Evolutionary conservation across 176 grass and related monocot genomes (phyloP), one percentile per base, ranked within the genome.

Genomic region (Olyra latifolia): DNA sequence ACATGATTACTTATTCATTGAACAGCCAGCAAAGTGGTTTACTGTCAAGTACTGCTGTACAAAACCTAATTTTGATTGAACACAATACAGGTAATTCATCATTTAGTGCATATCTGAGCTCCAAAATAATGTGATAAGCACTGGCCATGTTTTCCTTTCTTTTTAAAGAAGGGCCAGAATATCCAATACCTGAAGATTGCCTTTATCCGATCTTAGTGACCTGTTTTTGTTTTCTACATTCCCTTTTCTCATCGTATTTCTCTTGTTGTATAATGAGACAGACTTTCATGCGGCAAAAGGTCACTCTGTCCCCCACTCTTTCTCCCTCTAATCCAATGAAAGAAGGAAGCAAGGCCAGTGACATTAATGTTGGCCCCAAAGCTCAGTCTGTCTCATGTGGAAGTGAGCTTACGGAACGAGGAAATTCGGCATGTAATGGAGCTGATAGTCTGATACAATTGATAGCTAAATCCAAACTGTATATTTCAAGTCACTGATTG

Each of bases 261-360:
- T 59, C 52, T 80, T 89, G 38, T 82, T 86, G 80, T 87, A 72
- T 53, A 80, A 84, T 90, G 85, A 73, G 78, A 52, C 97, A 99
- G 97, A 99, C 97, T 63, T 95, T 99, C 87, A 88, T 99, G 91
- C 82, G 97, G 82, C 97, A 99, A 85, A 99, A 91, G 90, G 91
- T 89, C 78, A 91, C 87, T 77, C 74, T 99, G 54, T 90, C 76
- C 22, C 86, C 92, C 45, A 77, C 84, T 91, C 61, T 78, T 74
- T 88, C 86, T 83, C 62, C 70, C 66, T 78, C 54, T 84, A 89
- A 83, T 86, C 69, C 56, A 76, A 65, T 61, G 59, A 90, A 95
- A 92, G 90, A 95, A 77, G 82, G 73, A 87, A 89, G 74, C 62
- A 75, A 71, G 41, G 41, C 50, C 53, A 32, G 48, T 64, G 69